Evolutionary conservation across 768 basidiomycete genomes (phyloP), one percentile per base, ranked within the genome.

Genomic region (Hygrocybe punicea): DNA sequence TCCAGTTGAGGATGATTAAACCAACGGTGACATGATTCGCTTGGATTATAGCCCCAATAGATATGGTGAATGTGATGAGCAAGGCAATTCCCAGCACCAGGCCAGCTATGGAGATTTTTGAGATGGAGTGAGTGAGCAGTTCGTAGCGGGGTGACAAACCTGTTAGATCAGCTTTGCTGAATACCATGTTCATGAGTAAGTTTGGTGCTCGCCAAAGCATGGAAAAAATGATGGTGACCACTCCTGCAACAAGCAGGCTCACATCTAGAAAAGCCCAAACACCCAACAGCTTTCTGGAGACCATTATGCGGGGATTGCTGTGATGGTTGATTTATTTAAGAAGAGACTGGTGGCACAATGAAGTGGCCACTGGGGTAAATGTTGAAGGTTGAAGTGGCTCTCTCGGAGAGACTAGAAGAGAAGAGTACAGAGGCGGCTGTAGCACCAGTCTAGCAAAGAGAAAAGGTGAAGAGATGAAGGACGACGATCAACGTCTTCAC

Each of bases 1-100:
- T 63, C 76, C 86, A 91, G 72, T 93, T 93, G 63, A 93, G 82
- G 37, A 88, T 68, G 60, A 87, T 82, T 37, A 96, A 83, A 44
- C 88, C 85, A 35, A 77, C 69, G 44, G 81, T 89, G 61, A 85
- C 78, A 67, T 87, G 84, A 60, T 85, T 86, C 29, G 81, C 80
- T 63, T 89, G 85, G 33, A 87, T 70, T 63, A 93, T 77, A 40
- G 89, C 90, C 17, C 76, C 76, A 40, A 95, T 68, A 35, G 93
- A 90, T 57, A 91, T 66, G 46, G 81, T 73, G 59, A 87, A 89
- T 23, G 91, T 91, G 47, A 82, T 58, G 6, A 88, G 71, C 51
- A 93, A 74, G 33, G 80, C 67, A 42, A 87, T 78, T 14, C 91
- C 93, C 56, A 93, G 69, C 7, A 83, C 69, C 52, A 84, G 78